These are phyloP conservation scores for Camellia japonica DNA, from an alignment of 148 eudicot genomes.

Conservation along the genomic window DNA sequence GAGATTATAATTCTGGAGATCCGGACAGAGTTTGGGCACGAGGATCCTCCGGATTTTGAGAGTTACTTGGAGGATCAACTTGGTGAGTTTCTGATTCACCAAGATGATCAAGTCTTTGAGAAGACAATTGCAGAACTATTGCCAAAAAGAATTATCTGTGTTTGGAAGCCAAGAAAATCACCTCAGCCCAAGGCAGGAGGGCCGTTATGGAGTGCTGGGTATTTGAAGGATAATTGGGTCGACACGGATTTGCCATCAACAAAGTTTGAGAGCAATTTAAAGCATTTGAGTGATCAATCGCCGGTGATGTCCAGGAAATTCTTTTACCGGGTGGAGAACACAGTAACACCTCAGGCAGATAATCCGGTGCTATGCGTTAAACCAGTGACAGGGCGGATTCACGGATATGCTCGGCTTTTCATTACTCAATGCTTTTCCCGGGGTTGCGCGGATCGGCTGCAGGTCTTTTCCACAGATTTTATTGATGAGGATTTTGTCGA, in stretches of 20 bases:
- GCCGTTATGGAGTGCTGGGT: conserved; percentile 67
- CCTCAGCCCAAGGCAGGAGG: conserved; percentile 50
- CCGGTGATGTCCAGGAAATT: conserved; percentile 50
- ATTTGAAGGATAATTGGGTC: conserved; percentile 85
- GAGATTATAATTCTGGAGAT: conserved; percentile 87
- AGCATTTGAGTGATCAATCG: conserved; percentile 65
- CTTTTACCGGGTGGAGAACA: conserved; percentile 90
- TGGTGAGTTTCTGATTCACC: conserved; percentile 69
- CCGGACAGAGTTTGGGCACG: conserved; percentile 83
- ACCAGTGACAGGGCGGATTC: conserved; percentile 83
- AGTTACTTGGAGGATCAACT: conserved; percentile 64
- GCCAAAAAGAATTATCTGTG: conserved; percentile 73
- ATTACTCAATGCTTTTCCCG: conserved; percentile 56
- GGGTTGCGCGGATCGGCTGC: conserved; percentile 63
- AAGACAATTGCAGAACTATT: conserved; percentile 67
- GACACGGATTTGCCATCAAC: conserved; percentile 87
- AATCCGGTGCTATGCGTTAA: conserved; percentile 77
- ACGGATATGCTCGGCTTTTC: conserved; percentile 66
- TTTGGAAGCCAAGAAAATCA: conserved; percentile 82
- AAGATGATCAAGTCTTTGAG: conserved; percentile 68
- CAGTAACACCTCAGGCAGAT: conserved; percentile 89
- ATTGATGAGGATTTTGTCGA: conserved; percentile 87
- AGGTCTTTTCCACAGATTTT: conserved; percentile 83
- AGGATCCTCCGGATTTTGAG: conserved; percentile 81
- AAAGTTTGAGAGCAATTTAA: conserved; percentile 84